Evolutionary conservation across 306 rosid genomes (phyloP), one percentile per base, ranked within the genome.

Genomic region (Cicer chorassanicum): DNA sequence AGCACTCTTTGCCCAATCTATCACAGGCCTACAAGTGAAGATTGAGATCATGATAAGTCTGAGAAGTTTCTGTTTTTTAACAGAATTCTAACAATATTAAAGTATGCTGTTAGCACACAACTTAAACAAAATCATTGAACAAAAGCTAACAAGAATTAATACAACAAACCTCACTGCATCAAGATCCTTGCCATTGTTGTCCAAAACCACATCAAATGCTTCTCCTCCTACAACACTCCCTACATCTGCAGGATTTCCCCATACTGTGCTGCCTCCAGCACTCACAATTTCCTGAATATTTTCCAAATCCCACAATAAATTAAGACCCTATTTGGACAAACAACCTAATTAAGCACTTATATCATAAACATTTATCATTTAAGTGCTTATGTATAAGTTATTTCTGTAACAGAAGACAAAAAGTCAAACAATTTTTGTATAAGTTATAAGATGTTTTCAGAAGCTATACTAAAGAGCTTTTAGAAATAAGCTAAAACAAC

Each of bases 121-220:
- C 7, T 34, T 54, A 71, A 60, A 60, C 60, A 18, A 68, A 70
- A 81, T 41, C 21, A 73, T 42, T 49, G 61, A 41, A 59, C 62
- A 74, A 29, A 69, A 50, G 51, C 2, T 18, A 34, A 68, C 9
- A 24, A 76, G 61, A 55, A 51, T 34, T 5, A 19, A 72, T 57
- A 34, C 4, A 68, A 79, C 89, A 72, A 51, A 91, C 98, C 88
- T 90, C 60, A 90, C 90, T 53, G 95, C 12, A 9, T 90, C 93
- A 69, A 94, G 83, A 83, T 92, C 97, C 87, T 94, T 94, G 87
- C 96, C 99, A 70, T 94, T 92, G 84, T 94, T 94, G 67, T 94
- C 95, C 89, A 91, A 86, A 75, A 94, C 97, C 82, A 82, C 97
- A 86, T 94, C 97, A 83, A 91, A 91, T 15, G 82, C 54, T 67